phyloP scores from a whole-genome alignment of 495 filamentous ascomycete genomes.

The Halenospora varia region DNA sequence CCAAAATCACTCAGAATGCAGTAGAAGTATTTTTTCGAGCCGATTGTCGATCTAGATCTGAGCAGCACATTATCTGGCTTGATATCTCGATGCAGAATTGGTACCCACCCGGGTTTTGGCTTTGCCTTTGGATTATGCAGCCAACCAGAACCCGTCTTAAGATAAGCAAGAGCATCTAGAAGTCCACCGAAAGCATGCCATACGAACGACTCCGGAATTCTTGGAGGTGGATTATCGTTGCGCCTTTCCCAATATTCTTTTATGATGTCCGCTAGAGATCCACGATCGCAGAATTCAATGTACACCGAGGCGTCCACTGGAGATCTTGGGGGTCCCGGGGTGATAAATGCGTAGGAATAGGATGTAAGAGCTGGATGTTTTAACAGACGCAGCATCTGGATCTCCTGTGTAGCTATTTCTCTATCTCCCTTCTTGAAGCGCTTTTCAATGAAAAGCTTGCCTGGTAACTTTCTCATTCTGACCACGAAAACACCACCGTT shows the following conservation, averaged over 20 bases:
- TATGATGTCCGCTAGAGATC: conserved; percentile 19
- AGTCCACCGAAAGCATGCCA: conserved; percentile 30
- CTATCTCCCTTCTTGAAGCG: conserved; percentile 8
- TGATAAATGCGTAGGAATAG: conserved; percentile 18
- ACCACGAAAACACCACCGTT: conserved; percentile 27
- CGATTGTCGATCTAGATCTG: conserved; percentile 7
- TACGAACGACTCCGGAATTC: conserved; percentile 25
- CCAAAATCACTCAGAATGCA: conserved; percentile 32
- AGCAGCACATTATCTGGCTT: conserved; percentile 32
- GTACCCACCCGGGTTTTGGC: conserved; percentile 13
- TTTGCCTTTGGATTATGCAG: background rate
- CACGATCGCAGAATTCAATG: conserved; percentile 28
- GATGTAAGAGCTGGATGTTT: conserved; percentile 15
- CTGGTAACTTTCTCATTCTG: background rate
- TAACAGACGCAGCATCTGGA: conserved; percentile 20
- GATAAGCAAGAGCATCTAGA: conserved; percentile 26
- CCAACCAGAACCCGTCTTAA: conserved; percentile 17
- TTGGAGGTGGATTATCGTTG: background rate
- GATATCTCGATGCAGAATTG: conserved; percentile 28
- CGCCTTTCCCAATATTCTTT: background rate
- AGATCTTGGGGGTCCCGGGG: background rate
- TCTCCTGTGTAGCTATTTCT: conserved; percentile 14
- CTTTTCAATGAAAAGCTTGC: conserved; percentile 19
- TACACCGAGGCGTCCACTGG: conserved; percentile 13
- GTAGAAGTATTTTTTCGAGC: conserved; percentile 19